Evolutionary conservation across 768 basidiomycete species (phyloP).

Genomic region (Astraeus odoratus): DNA sequence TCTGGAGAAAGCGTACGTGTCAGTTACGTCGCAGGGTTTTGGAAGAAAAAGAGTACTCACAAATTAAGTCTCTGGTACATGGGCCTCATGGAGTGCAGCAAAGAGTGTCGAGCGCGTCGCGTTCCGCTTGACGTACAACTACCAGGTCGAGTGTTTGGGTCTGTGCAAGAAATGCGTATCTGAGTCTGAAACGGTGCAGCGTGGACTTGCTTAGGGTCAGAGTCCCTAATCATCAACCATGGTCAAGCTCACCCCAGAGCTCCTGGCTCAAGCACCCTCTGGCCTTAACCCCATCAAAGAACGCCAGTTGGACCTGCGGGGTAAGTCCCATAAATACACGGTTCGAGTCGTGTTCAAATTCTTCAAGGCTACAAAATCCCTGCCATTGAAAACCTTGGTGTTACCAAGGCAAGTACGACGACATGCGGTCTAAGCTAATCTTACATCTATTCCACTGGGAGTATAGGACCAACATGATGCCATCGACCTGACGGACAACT

Average conservation of each 20-base stretch:
- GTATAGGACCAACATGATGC: slow-evolving; percentile 85
- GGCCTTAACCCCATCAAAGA: slow-evolving; percentile 80
- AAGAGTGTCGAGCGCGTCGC: slow-evolving; percentile 10
- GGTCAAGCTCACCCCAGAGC: slow-evolving; percentile 94
- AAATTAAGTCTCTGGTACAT: slow-evolving; percentile 69
- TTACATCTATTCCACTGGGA: slow-evolving; percentile 12
- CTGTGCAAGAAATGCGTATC: slow-evolving; percentile 7
- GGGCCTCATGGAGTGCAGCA: slow-evolving; percentile 48
- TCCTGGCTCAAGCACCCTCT: slow-evolving; percentile 75
- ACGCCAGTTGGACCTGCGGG: slow-evolving; percentile 87
- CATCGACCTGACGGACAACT: slow-evolving; percentile 91
- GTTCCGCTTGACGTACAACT: slow-evolving; percentile 7
- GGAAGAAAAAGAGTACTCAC: slow-evolving; percentile 31
- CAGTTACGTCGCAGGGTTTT: neutral
- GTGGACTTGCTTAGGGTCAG: too few relatives aligned
- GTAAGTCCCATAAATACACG: slow-evolving; percentile 34
- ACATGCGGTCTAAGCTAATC: slow-evolving; percentile 14
- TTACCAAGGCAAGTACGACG: slow-evolving; percentile 59
- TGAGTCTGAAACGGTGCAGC: slow-evolving; percentile 29
- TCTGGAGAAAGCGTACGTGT: slow-evolving; percentile 30
- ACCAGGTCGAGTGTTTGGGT: slow-evolving; percentile 2
- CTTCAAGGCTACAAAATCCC: slow-evolving; percentile 84
- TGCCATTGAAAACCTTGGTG: slow-evolving; percentile 93
- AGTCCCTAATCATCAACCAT: slow-evolving; percentile 26
- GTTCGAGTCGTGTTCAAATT: slow-evolving; percentile 10